Evolutionary conservation across 192 early-diverging fungal species (phyloP).

Genomic region (Thamnidium elegans): DNA sequence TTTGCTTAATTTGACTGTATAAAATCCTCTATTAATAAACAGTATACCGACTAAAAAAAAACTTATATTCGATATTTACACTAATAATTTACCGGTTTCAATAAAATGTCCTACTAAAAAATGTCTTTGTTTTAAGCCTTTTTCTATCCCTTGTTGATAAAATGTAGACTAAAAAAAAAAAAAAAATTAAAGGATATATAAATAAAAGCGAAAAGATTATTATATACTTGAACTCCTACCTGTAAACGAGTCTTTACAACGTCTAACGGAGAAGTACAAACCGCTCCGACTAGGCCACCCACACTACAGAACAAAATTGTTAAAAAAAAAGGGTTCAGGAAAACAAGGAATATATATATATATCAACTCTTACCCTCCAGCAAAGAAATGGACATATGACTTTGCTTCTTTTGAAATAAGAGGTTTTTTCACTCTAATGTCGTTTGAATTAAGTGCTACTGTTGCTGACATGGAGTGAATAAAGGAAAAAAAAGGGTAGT

Average conservation of each 20-base stretch:
- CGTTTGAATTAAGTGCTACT: too few relatives aligned
- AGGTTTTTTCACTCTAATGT: too few relatives aligned
- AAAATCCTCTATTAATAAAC: background rate
- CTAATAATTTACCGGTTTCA: constrained; percentile 45
- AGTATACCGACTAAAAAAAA: background rate
- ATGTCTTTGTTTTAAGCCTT: constrained; percentile 19
- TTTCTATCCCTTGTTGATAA: constrained; percentile 23
- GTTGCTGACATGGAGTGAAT: too few relatives aligned
- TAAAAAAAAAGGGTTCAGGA: too few relatives aligned
- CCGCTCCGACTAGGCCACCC: constrained; percentile 79
- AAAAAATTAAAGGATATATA: background rate
- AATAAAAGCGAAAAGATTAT: background rate
- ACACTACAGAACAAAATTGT: constrained; percentile 37
- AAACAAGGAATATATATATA: background rate
- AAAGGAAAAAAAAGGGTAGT: too few relatives aligned
- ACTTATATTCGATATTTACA: constrained; percentile 28
- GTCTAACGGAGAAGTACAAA: constrained; percentile 88
- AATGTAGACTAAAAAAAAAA: constrained; percentile 35
- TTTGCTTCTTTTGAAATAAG: constrained; percentile 13
- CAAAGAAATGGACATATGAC: constrained; percentile 53
- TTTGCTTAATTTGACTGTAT: constrained; percentile 56
- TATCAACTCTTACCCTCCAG: constrained; percentile 56
- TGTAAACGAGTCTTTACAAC: constrained; percentile 94
- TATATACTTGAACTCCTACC: constrained; percentile 37
- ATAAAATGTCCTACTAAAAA: constrained; percentile 47